phyloP scores from a whole-genome alignment of 495 filamentous ascomycete genomes.

The Trichocladium antarcticum region DNA sequence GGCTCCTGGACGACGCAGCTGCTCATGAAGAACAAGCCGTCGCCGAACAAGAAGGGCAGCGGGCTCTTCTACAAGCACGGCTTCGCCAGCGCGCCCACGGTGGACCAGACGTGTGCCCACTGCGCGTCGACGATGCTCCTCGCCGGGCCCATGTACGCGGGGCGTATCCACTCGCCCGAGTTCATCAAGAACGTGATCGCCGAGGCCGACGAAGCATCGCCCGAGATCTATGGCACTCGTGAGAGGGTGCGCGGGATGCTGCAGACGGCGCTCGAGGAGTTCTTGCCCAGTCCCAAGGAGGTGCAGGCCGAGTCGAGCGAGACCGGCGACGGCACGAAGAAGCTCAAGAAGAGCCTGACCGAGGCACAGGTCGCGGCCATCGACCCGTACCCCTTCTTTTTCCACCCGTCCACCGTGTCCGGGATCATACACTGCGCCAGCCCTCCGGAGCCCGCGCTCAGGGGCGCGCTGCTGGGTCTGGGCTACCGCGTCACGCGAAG shows the following conservation, averaged over 20 bases:
- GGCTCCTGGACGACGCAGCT: conserved; percentile 75
- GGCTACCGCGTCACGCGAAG: conserved; percentile 75
- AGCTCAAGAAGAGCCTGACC: conserved; percentile 22
- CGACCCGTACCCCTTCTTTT: conserved; percentile 75
- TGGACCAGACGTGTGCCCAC: conserved; percentile 56
- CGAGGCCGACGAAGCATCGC: conserved; percentile 49
- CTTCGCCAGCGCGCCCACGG: conserved; percentile 55
- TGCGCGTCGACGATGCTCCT: conserved; percentile 81
- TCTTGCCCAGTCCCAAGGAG: conserved; percentile 28
- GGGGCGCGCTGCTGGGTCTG: conserved; percentile 66
- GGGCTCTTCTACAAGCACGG: conserved; percentile 60
- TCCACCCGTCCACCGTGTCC: conserved; percentile 59
- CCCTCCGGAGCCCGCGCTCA: conserved; percentile 56
- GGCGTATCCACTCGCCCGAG: conserved; percentile 68
- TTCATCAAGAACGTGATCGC: conserved; percentile 70
- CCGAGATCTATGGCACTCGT: conserved; percentile 61
- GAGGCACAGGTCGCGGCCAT: conserved; percentile 44
- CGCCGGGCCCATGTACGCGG: conserved; percentile 88
- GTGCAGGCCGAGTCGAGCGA: conserved; percentile 3
- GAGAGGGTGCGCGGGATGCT: conserved; percentile 85
- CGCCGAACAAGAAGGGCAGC: conserved; percentile 56
- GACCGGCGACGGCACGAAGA: conserved; percentile 16
- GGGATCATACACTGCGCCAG: conserved; percentile 67
- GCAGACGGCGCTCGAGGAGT: conserved; percentile 71
- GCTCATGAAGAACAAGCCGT: conserved; percentile 52